Conservation (phyloP, 2,329 filamentous ascomycete species). For the Diaporthe sp. region DNA sequence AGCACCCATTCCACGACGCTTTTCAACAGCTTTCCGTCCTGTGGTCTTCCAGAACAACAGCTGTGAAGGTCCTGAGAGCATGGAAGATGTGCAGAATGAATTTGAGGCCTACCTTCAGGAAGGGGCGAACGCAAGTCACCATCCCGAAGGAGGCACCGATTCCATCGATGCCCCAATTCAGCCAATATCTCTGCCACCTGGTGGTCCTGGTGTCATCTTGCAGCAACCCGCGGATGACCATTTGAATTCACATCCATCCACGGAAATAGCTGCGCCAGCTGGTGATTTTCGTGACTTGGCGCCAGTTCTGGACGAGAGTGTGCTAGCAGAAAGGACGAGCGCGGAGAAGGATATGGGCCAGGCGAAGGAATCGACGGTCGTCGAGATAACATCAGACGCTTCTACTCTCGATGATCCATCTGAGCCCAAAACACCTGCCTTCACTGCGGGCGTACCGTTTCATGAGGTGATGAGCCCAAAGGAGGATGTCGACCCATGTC, state of each 20-base stretch:
- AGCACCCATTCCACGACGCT: slow-evolving; percentile 49
- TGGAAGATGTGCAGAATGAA: slow-evolving; percentile 24
- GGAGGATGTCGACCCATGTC: neutral
- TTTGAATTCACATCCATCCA: neutral
- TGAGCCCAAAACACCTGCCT: slow-evolving; percentile 22
- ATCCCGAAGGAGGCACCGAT: too few relatives aligned
- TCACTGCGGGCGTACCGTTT: neutral
- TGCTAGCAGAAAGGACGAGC: neutral
- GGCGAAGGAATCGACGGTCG: neutral
- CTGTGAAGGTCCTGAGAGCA: neutral
- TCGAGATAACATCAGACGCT: slow-evolving; percentile 13
- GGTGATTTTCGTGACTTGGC: neutral
- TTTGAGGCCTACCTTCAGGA: slow-evolving; percentile 33
- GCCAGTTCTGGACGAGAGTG: neutral
- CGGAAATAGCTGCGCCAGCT: neutral
- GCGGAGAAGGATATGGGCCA: neutral
- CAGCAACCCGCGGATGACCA: neutral
- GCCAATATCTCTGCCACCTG: neutral
- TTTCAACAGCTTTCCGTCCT: slow-evolving; percentile 23
- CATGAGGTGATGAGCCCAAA: neutral
- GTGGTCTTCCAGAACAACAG: neutral
- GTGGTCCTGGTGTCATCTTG: neutral
- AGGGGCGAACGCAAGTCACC: slow-evolving; percentile 12
- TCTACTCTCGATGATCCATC: slow-evolving; percentile 28
- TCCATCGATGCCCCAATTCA: neutral